Conservation (phyloP, 2,329 filamentous ascomycete genomes). For the Colletotrichum lentis region DNA sequence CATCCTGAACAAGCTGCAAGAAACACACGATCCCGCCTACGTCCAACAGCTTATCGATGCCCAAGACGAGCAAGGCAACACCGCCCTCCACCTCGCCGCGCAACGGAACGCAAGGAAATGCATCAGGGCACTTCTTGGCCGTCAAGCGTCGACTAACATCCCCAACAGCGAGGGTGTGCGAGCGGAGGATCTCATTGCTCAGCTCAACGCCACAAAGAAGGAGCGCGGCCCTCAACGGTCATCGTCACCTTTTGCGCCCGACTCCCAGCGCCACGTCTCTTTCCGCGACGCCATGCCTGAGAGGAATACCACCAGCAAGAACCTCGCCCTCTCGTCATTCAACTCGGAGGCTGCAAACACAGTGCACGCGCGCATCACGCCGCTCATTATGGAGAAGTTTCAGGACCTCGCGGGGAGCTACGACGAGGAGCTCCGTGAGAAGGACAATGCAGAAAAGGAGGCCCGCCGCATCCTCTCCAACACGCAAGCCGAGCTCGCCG, state of each 20-base stretch:
- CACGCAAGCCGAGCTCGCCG: conserved; percentile 72
- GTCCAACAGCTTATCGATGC: conserved; percentile 82
- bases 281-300: conserved; percentile 61
- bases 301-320: conserved; percentile 48
- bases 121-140: conserved; percentile 78
- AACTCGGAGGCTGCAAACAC: conserved; percentile 73
- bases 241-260: conserved; percentile 74
- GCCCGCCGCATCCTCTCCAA: conserved; percentile 71
- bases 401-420: conserved; percentile 74
- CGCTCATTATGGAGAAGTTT: conserved; percentile 75
- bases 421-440: conserved; percentile 78
- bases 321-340: conserved; percentile 52
- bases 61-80: conserved; percentile 88
- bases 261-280: conserved; percentile 64
- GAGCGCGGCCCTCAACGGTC: conserved; percentile 75
- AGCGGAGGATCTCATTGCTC: conserved; percentile 83
- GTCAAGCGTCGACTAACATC: conserved; percentile 84
- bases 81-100: conserved; percentile 77
- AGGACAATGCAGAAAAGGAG: conserved; percentile 73
- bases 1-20: conserved; percentile 85
- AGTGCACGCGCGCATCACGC: conserved; percentile 73
- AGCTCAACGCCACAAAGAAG: conserved; percentile 73
- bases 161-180: conserved; percentile 82
- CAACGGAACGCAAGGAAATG: conserved; percentile 89
- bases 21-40: conserved; percentile 76